Percentiles rank a stretch among this genome's conserved stretches.
These are phyloP conservation scores for Phytophthora rubi DNA, from an alignment of 352 stramenopile genomes.

Conservation along the genomic window DNA sequence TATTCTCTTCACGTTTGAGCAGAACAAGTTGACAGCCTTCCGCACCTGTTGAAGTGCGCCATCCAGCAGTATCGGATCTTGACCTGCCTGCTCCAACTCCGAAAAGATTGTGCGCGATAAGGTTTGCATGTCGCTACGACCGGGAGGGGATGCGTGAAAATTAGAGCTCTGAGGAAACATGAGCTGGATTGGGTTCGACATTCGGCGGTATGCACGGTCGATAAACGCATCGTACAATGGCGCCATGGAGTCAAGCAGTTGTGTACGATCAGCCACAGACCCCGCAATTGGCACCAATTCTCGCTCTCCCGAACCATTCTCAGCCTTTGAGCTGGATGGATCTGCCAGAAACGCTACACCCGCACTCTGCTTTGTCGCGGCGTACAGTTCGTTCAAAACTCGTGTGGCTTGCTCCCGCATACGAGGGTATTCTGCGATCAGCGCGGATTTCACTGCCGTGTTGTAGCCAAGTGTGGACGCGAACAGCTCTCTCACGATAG, in stretches of 20 bases:
- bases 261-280: constrained; percentile 52
- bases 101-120: constrained; percentile 75
- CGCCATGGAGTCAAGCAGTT: constrained; percentile 76
- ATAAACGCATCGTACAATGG: constrained; percentile 77
- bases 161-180: constrained; percentile 89
- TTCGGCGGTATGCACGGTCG: constrained; percentile 60
- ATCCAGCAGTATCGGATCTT: constrained; percentile 64
- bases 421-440: constrained; percentile 81
- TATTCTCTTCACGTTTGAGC: constrained; percentile 72
- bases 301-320: constrained; percentile 3
- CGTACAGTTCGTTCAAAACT: constrained; percentile 66
- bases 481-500: constrained; percentile 79
- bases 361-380: constrained; percentile 53
- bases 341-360: constrained; percentile 36
- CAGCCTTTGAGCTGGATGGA: neutral
- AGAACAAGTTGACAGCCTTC: constrained; percentile 74
- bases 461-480: constrained; percentile 63
- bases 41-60: constrained; percentile 66
- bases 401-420: constrained; percentile 78
- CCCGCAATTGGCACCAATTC: constrained; percentile 46
- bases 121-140: constrained; percentile 85
- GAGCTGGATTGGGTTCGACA: constrained; percentile 83
- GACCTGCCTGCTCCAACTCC: constrained; percentile 70
- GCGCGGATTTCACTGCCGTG: constrained; percentile 63
- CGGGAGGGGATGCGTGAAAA: constrained; percentile 84